Conservation (phyloP, 1,284 basidiomycete species). For the Vanrija humicola region DNA sequence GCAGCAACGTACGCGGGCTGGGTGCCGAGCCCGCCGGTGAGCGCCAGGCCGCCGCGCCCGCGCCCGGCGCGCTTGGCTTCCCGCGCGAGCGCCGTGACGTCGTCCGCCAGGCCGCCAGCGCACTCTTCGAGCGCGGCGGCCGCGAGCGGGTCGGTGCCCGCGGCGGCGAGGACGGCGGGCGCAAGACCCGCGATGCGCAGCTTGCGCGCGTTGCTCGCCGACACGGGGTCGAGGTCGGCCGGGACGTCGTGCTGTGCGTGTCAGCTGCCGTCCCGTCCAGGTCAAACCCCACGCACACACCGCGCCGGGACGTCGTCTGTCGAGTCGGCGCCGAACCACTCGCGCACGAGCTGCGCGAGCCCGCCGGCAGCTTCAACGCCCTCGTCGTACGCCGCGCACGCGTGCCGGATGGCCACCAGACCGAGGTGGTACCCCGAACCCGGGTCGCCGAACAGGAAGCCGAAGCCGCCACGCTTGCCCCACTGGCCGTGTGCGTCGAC, state of each 20-base stretch:
- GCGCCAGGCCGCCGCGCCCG: conserved; percentile 56
- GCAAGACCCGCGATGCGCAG: conserved; percentile 66
- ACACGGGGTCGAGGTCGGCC: conserved; percentile 7
- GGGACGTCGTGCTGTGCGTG: conserved; percentile 14
- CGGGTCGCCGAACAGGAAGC: conserved; percentile 16
- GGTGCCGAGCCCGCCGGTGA: conserved; percentile 50
- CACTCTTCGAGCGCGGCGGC: conserved; percentile 54
- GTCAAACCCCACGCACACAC: conserved; percentile 25
- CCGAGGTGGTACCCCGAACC: conserved; percentile 20
- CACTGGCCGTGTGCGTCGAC: not conserved
- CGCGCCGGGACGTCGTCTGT: conserved; percentile 7
- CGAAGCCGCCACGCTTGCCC: conserved; percentile 17
- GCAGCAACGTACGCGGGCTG: conserved; percentile 28
- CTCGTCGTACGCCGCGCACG: conserved; percentile 7
- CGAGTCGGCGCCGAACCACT: conserved; percentile 5
- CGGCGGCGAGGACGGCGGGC: conserved; percentile 66
- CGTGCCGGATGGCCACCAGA: conserved; percentile 6
- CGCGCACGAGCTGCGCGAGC: conserved; percentile 2
- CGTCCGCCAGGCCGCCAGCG: conserved; percentile 58
- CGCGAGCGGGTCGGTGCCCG: conserved; percentile 60
- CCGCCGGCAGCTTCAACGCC: conserved; percentile 5
- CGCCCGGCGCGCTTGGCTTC: conserved; percentile 29
- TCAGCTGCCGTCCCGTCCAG: not conserved
- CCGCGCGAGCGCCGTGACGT: conserved; percentile 58
- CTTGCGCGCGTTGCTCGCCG: conserved; percentile 53